Conservation (phyloP, 2,329 filamentous ascomycete species). For the Ophiostoma montium region DNA sequence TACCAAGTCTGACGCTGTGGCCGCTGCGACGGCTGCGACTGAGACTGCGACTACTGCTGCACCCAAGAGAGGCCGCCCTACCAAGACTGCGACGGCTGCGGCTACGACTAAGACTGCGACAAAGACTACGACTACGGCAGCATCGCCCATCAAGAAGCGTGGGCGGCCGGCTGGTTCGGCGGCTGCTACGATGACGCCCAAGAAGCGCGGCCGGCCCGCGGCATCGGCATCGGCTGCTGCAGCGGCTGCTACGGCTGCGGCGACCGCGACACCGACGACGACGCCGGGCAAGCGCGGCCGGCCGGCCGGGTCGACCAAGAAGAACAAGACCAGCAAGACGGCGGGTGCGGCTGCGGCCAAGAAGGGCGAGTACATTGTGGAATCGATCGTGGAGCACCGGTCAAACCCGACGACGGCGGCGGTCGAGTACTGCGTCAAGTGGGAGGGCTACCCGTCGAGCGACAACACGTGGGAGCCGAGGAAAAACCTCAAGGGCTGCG, state of each 20-base stretch:
- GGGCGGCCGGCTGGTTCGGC: neutral
- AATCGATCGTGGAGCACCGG: slow-evolving; percentile 28
- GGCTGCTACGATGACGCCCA: neutral
- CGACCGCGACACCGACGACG: neutral
- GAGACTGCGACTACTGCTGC: neutral
- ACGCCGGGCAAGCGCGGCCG: neutral
- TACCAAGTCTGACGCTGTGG: too few species aligned
- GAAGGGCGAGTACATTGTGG: slow-evolving; percentile 29
- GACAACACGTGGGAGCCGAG: slow-evolving; percentile 42
- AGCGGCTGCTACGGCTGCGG: neutral
- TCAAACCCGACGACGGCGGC: slow-evolving; percentile 24
- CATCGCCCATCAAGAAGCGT: neutral
- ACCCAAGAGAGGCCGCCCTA: too few species aligned
- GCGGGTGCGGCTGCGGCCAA: slow-evolving; percentile 7
- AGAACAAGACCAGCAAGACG: slow-evolving; percentile 6
- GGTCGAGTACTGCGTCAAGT: slow-evolving; percentile 36
- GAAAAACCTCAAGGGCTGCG: slow-evolving; percentile 27
- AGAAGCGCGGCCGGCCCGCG: slow-evolving; percentile 1
- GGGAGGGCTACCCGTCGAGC: slow-evolving; percentile 30
- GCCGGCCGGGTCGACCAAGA: neutral
- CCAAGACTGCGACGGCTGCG: too few species aligned
- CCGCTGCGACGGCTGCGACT: neutral
- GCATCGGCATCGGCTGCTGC: neutral
- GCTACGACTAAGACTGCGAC: too few species aligned
- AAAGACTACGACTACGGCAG: neutral